A percentile compares a stretch with the other conserved stretches of the same genome.
phyloP scores from a whole-genome alignment of 805 yeast species.

The Candida pseudoglaebosa region DNA sequence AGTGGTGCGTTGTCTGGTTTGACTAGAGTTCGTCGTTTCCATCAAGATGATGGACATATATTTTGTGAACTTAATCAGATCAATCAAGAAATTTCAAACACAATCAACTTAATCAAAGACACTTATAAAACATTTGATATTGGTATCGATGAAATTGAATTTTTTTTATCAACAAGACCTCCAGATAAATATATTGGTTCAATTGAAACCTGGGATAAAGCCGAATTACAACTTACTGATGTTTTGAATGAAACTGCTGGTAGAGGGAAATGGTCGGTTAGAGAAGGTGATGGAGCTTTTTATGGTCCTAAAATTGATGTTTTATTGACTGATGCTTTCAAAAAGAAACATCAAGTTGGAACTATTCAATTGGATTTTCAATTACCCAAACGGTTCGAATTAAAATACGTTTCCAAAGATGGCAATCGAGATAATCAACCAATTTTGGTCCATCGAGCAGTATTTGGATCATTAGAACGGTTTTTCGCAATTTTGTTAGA shows the following conservation, averaged over 20 bases:
- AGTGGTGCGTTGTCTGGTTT: conserved; percentile 92
- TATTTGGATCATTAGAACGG: conserved; percentile 90
- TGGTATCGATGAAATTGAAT: conserved; percentile 42
- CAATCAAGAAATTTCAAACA: conserved; percentile 63
- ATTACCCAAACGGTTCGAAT: conserved; percentile 77
- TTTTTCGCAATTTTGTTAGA: conserved; percentile 88
- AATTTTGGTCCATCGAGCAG: conserved; percentile 94
- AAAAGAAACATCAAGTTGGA: conserved; percentile 88
- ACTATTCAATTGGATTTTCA: conserved; percentile 95
- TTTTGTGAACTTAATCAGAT: conserved; percentile 83
- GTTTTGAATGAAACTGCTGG: conserved; percentile 49
- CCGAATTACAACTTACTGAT: conserved; percentile 61
- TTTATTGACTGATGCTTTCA: conserved; percentile 71
- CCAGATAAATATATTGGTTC: conserved; percentile 72
- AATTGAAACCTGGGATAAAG: conserved; percentile 71
- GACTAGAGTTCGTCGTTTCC: conserved; percentile 90
- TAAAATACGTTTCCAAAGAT: conserved; percentile 56
- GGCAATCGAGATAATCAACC: conserved; percentile 60
- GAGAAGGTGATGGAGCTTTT: conserved; percentile 95
- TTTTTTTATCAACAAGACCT: conserved; percentile 84
- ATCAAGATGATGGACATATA: conserved; percentile 97
- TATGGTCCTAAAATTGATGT: conserved; percentile 97
- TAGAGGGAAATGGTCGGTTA: conserved; percentile 61
- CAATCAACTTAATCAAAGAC: conserved; percentile 68
- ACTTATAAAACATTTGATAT: conserved; percentile 71